phyloP scores from a whole-genome alignment of 1,284 basidiomycete species.

The Cyathus olla region DNA sequence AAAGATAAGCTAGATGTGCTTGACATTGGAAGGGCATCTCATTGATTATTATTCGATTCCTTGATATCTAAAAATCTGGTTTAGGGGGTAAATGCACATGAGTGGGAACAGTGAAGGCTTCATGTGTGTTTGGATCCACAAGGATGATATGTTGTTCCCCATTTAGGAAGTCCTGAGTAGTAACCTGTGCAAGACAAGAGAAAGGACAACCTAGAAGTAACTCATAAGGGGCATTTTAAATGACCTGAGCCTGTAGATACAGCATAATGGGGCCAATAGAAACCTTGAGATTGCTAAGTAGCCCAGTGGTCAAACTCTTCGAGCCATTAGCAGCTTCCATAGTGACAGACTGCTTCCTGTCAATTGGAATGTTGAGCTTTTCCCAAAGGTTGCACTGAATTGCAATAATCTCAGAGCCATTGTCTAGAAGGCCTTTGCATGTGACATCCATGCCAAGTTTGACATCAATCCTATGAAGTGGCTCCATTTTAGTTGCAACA shows the following conservation, averaged over 20 bases:
- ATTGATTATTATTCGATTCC: neutral
- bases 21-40: neutral
- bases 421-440: constrained; percentile 7
- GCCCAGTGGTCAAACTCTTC: neutral
- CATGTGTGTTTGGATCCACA: neutral
- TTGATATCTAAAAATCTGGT: neutral
- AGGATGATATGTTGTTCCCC: neutral
- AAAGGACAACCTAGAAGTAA: neutral
- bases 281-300: constrained; percentile 4
- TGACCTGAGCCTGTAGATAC: constrained; percentile 4
- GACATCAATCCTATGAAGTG: neutral
- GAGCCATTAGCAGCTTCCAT: constrained; percentile 8
- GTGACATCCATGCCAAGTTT: neutral
- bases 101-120: neutral
- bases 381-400: constrained; percentile 5
- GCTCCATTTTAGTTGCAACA: neutral
- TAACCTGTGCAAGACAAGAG: neutral
- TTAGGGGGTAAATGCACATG: neutral
- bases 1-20: neutral
- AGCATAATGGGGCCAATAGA: neutral
- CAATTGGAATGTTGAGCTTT: neutral
- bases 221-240: neutral
- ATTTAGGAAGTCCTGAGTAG: neutral
- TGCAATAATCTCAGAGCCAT: constrained; percentile 11
- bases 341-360: constrained; percentile 1